Evolutionary conservation across 2,329 filamentous ascomycete species (phyloP).

Genomic region (Leptographium lundbergii): DNA sequence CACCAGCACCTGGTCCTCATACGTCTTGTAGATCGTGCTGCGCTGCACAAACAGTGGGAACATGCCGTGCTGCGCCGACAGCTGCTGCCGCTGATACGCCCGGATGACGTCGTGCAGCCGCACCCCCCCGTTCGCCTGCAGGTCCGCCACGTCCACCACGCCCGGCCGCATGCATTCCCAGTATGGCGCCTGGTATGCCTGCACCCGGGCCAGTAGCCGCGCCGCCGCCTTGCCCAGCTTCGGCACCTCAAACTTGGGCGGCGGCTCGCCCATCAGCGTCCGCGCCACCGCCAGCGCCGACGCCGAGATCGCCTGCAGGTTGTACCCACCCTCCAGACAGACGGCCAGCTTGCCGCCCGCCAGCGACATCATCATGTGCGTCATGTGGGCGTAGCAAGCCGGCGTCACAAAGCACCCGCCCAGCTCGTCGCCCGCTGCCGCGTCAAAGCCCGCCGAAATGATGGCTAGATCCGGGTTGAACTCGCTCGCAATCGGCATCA

Average conservation of each 20-base stretch:
- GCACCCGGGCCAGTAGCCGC: constrained; percentile 43
- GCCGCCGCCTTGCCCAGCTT: constrained; percentile 45
- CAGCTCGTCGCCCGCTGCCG: constrained; percentile 82
- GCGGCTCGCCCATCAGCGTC: constrained; percentile 92
- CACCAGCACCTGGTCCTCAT: constrained; percentile 75
- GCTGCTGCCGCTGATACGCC: constrained; percentile 56
- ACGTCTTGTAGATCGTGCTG: constrained; percentile 58
- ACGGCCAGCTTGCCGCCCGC: constrained; percentile 83
- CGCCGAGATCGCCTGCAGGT: constrained; percentile 80
- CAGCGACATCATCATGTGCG: constrained; percentile 95
- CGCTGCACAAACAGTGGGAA: constrained; percentile 68
- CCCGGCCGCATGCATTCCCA: constrained; percentile 82
- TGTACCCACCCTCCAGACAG: constrained; percentile 92
- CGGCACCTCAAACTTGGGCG: constrained; percentile 45
- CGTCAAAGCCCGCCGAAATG: constrained; percentile 91
- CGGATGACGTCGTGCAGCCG: constrained; percentile 73
- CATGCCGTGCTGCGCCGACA: constrained; percentile 67
- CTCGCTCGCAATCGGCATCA: constrained; percentile 92
- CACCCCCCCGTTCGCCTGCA: constrained; percentile 40
- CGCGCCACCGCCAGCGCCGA: constrained; percentile 84
- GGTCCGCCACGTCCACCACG: constrained; percentile 39
- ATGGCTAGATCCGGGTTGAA: constrained; percentile 93
- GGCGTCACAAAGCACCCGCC: constrained; percentile 90
- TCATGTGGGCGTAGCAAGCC: constrained; percentile 93
- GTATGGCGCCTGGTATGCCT: constrained; percentile 52